Evolutionary conservation across 371 early-diverging fungal genomes (phyloP).

Genomic region (Encephalitozoon cuniculi): DNA sequence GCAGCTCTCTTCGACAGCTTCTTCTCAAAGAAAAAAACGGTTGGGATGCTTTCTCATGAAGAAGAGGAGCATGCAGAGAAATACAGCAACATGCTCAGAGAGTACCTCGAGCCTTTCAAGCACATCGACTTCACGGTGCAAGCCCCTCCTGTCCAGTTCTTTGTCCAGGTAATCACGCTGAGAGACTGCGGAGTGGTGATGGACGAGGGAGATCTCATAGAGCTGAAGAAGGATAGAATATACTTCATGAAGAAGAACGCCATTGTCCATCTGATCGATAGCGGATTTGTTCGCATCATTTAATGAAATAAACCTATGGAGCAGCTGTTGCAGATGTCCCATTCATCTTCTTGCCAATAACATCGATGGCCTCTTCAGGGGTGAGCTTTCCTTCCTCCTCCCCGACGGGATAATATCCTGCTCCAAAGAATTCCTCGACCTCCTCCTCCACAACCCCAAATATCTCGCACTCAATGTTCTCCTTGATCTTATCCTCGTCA

Average conservation of each 20-base stretch:
- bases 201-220: conserved; percentile 40
- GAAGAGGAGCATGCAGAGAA: conserved; percentile 14
- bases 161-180: conserved; percentile 31
- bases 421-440: conserved; percentile 71
- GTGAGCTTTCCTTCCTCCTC: background rate
- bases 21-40: background rate
- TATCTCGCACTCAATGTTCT: conserved; percentile 92
- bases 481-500: conserved; percentile 72
- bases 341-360: background rate
- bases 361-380: background rate
- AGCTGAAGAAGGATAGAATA: conserved; percentile 41
- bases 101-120: conserved; percentile 9
- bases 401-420: conserved; percentile 13
- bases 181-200: conserved; percentile 52
- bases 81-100: background rate
- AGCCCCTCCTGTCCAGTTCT: conserved; percentile 34
- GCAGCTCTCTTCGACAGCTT: conserved; percentile 4
- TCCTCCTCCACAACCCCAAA: conserved; percentile 87
- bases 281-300: conserved; percentile 23
- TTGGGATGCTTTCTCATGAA: background rate
- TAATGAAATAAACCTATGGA: background rate
- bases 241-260: conserved; percentile 38
- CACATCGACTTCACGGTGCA: background rate
- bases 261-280: conserved; percentile 38
- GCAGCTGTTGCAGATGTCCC: too few relatives aligned